Evolutionary conservation across 2,329 filamentous ascomycete species (phyloP), one percentile per base, ranked within the genome.

Genomic region (Scedosporium apiospermum): DNA sequence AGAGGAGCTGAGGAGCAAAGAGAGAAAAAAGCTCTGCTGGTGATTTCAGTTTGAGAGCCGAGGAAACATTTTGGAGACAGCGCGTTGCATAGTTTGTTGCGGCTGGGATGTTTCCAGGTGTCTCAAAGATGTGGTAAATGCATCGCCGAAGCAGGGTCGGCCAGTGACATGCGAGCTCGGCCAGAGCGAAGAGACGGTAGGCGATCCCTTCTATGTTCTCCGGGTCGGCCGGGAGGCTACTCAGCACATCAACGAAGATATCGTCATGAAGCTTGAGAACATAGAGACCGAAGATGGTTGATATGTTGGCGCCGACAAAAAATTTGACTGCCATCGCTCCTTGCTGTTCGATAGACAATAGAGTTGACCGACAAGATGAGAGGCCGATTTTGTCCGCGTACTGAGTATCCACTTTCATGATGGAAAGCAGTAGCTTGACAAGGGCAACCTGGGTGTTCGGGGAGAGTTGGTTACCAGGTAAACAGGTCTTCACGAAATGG

Each of bases 101-200:
- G 10, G 77, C 75, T 3, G 82, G 75, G 14, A 96, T 84, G 63
- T 86, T 86, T 1, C 89, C 91, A 1, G 93, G 90, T 0, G 89
- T 91, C 72, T 98, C 95, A 68, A 98, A 96, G 23, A 98, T 92
- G 72, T 95, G 89, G 72, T 97, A 99, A 18, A 96, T 89, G 66
- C 91, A 92, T 66, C 89, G 86, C 60, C 93, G 88, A 53, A 97
- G 80, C 21, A 98, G 80, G 0, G 93, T 96, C 64, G 91, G 87
- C 90, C 93, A 98, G 60, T 80, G 77, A 34, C 91, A 90, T 26
- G 90, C 95, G 63, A 99, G 77, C 62, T 86, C 86, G 1, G 89
- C 85, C 10, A 98, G 77, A 7, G 91, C 84, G 65, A 90, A 84
- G 2, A 98, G 77, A 5, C 95, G 87, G 66, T 96, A 83, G 0